Percentiles rank a stretch among this genome's conserved stretches.
phyloP scores from a whole-genome alignment of 139 green algal species.

The Asterochloris erici region DNA sequence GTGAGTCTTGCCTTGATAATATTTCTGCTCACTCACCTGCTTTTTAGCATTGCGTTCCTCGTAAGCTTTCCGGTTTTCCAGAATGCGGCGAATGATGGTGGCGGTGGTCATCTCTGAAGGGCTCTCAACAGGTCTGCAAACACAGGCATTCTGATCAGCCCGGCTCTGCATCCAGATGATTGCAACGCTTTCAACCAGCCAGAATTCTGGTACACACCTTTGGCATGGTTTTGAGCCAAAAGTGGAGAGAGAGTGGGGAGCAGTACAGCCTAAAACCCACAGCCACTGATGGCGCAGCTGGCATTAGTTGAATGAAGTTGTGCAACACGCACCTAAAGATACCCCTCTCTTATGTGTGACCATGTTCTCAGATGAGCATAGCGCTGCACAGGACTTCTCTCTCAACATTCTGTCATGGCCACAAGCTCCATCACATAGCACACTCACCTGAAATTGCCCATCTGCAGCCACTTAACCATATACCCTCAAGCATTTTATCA shows the following conservation, averaged over 20 bases:
- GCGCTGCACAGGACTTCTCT: too few relatives aligned
- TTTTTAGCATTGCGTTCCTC: slow-evolving; percentile 49
- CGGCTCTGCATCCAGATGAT: slow-evolving; percentile 7
- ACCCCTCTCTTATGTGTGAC: too few relatives aligned
- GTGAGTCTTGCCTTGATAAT: slow-evolving; percentile 65
- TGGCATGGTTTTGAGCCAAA: background rate
- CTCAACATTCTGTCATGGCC: too few relatives aligned
- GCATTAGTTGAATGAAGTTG: background rate
- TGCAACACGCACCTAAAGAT: background rate
- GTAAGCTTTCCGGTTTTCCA: slow-evolving; percentile 76
- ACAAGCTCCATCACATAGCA: too few relatives aligned
- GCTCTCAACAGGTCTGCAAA: slow-evolving; percentile 57
- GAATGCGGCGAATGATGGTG: slow-evolving; percentile 90
- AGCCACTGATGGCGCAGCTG: background rate
- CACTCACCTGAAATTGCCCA: too few relatives aligned
- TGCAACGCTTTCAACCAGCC: background rate
- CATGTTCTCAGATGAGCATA: too few relatives aligned
- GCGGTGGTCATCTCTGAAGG: slow-evolving; percentile 71
- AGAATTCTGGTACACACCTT: background rate
- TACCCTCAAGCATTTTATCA: too few relatives aligned
- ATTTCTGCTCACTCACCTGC: slow-evolving; percentile 63
- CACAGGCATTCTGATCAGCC: background rate
- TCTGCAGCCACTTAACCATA: too few relatives aligned
- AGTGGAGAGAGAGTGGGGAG: background rate
- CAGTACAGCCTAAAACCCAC: background rate